These are phyloP conservation scores for Fusarium poae DNA, from an alignment of 2,329 filamentous ascomycete species.

Conservation along the genomic window DNA sequence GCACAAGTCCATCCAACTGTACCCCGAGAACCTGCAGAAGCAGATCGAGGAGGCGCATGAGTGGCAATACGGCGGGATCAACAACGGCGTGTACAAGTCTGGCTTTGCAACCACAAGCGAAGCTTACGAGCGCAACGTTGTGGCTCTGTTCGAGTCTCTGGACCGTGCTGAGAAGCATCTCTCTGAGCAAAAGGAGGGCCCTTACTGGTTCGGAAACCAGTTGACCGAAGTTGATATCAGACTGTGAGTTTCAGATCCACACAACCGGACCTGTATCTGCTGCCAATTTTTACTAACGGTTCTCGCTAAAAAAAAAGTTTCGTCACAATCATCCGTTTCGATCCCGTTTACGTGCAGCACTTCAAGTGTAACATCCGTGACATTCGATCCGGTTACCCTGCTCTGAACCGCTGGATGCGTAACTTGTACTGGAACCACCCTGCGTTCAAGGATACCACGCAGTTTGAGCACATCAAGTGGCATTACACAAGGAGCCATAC, in stretches of 20 bases:
- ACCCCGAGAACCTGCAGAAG: slow-evolving; percentile 71
- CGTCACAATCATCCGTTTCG: slow-evolving; percentile 80
- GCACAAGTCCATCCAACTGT: slow-evolving; percentile 73
- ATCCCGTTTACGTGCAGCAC: slow-evolving; percentile 86
- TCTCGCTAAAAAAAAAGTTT: slow-evolving; percentile 57
- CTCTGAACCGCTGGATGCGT: slow-evolving; percentile 83
- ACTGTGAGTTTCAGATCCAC: slow-evolving; percentile 60
- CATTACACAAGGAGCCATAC: slow-evolving; percentile 73
- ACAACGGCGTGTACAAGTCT: slow-evolving; percentile 79
- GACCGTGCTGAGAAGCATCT: slow-evolving; percentile 83
- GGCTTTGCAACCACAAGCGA: slow-evolving; percentile 88
- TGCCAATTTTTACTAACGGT: slow-evolving; percentile 21
- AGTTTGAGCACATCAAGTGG: slow-evolving; percentile 96
- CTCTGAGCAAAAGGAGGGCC: slow-evolving; percentile 59
- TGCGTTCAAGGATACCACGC: slow-evolving; percentile 84
- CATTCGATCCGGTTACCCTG: slow-evolving; percentile 85
- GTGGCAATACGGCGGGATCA: slow-evolving; percentile 83
- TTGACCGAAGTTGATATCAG: slow-evolving; percentile 88
- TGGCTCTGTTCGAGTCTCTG: slow-evolving; percentile 78
- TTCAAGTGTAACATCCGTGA: slow-evolving; percentile 90
- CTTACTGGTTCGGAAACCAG: slow-evolving; percentile 79
- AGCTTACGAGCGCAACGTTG: slow-evolving; percentile 83
- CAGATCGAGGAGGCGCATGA: slow-evolving; percentile 82
- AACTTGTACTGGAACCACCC: slow-evolving; percentile 85
- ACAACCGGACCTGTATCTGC: neutral